phyloP scores from a whole-genome alignment of 495 filamentous ascomycete genomes.

The Tricharina praecox region DNA sequence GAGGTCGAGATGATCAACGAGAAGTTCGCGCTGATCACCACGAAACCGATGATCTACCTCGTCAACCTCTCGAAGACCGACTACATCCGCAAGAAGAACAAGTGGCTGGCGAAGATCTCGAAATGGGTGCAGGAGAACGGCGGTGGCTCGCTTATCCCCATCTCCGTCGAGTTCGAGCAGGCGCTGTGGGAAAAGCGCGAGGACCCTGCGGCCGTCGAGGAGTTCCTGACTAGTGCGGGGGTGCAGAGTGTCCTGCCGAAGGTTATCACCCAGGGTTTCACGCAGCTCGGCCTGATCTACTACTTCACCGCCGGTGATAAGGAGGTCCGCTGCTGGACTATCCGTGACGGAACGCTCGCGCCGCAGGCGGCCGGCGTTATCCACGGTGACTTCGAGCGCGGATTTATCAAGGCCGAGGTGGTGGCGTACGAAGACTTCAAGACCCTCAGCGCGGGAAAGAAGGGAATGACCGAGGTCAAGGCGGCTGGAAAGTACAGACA shows the following conservation, averaged over 20 bases:
- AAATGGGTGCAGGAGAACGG: constrained; percentile 27
- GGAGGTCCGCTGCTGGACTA: constrained; percentile 28
- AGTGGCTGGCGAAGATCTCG: constrained; percentile 25
- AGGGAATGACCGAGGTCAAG: constrained; percentile 24
- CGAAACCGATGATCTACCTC: constrained; percentile 28
- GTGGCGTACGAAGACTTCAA: constrained; percentile 23
- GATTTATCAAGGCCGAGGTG: constrained; percentile 27
- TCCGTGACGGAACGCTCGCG: constrained; percentile 10
- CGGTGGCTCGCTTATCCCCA: constrained; percentile 26
- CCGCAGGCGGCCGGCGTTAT: constrained; percentile 20
- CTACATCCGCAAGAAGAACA: constrained; percentile 28
- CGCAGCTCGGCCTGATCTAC: constrained; percentile 25
- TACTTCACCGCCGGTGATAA: constrained; percentile 30
- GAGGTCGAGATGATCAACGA: constrained; percentile 29
- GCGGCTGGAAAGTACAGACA: constrained; percentile 24
- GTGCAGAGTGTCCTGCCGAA: constrained; percentile 24
- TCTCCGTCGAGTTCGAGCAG: constrained; percentile 27
- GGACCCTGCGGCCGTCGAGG: constrained; percentile 3
- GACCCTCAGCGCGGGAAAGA: constrained; percentile 18
- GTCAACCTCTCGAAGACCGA: constrained; percentile 29
- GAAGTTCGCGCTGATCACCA: constrained; percentile 25
- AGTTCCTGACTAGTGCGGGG: constrained; percentile 12
- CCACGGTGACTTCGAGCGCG: constrained; percentile 25
- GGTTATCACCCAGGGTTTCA: constrained; percentile 26
- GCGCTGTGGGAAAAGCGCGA: constrained; percentile 10